Conservation (phyloP, 345 rosid species). For the Abelmoschus esculentus region DNA sequence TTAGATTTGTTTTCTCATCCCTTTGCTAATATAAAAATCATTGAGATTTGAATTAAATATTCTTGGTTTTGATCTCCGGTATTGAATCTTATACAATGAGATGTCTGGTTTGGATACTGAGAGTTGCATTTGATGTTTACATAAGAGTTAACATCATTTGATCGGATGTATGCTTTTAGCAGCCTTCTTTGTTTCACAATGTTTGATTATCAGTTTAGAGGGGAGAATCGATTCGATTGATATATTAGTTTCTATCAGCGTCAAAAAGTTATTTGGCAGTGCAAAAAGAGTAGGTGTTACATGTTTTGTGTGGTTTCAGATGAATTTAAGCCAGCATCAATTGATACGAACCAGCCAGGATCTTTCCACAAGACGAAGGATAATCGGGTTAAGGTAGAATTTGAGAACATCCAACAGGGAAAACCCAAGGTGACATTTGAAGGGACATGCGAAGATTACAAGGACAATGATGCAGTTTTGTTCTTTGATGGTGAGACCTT, state of each 20-base stretch:
- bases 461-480: slow-evolving; percentile 59
- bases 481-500: slow-evolving; percentile 63
- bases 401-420: slow-evolving; percentile 63
- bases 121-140: not conserved
- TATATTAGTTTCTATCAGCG: not conserved
- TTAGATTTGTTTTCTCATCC: not conserved
- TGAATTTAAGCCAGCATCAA: slow-evolving; percentile 83
- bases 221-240: not conserved
- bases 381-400: slow-evolving; percentile 59
- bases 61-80: not conserved
- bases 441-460: slow-evolving; percentile 63
- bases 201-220: not conserved
- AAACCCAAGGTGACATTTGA: slow-evolving; percentile 64
- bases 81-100: not conserved
- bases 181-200: not conserved
- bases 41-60: not conserved
- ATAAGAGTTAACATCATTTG: not conserved
- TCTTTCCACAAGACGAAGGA: slow-evolving; percentile 52
- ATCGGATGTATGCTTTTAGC: not conserved
- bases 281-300: not conserved
- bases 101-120: not conserved
- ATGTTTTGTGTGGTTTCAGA: slow-evolving; percentile 26
- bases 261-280: not conserved
- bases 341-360: slow-evolving; percentile 59
- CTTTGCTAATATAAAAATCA: not conserved